A percentile compares a stretch with the other conserved stretches of the same genome.
Evolutionary conservation across 2,329 filamentous ascomycete genomes (phyloP).

Genomic region (Grosmannia serpens): DNA sequence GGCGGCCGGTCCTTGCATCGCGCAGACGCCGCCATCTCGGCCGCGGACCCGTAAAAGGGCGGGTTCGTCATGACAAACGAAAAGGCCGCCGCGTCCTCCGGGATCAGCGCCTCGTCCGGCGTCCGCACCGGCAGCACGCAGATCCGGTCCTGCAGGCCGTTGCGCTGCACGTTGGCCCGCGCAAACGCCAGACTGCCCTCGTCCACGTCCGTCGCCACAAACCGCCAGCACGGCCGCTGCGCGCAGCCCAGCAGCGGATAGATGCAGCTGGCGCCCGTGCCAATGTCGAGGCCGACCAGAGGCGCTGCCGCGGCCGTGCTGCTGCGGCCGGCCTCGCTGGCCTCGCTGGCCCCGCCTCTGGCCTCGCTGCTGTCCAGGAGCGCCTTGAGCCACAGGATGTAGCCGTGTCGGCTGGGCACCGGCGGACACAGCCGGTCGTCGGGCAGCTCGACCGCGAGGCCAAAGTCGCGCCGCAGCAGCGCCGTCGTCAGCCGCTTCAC

Average conservation of each 20-base stretch:
- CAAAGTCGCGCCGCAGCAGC: constrained; percentile 66
- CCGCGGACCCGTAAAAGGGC: constrained; percentile 73
- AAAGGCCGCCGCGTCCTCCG: constrained; percentile 32
- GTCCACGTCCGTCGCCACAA: constrained; percentile 72
- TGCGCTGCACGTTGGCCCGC: constrained; percentile 52
- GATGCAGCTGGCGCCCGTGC: constrained; percentile 83
- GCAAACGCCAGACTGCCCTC: constrained; percentile 55
- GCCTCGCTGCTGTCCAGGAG: constrained; percentile 48
- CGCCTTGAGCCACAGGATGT: constrained; percentile 77
- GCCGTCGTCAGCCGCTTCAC: constrained; percentile 74
- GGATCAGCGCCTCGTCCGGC: constrained; percentile 42
- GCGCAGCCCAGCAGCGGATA: constrained; percentile 73
- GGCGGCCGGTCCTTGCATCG: constrained; percentile 55
- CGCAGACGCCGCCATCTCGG: constrained; percentile 57
- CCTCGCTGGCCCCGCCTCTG: constrained; percentile 6
- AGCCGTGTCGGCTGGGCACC: constrained; percentile 70
- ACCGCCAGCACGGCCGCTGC: constrained; percentile 57
- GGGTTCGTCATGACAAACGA: constrained; percentile 93
- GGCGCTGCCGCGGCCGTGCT: neutral
- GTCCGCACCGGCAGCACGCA: constrained; percentile 42
- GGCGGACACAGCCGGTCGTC: constrained; percentile 76
- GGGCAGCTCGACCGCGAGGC: constrained; percentile 58
- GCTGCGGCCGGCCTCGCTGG: constrained; percentile 23
- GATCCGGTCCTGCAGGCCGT: constrained; percentile 54
- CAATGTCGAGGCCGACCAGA: constrained; percentile 62